Percentiles rank a stretch among this genome's conserved stretches.
Evolutionary conservation across 129 eudicot species (phyloP).

Genomic region (Centella asiatica): DNA sequence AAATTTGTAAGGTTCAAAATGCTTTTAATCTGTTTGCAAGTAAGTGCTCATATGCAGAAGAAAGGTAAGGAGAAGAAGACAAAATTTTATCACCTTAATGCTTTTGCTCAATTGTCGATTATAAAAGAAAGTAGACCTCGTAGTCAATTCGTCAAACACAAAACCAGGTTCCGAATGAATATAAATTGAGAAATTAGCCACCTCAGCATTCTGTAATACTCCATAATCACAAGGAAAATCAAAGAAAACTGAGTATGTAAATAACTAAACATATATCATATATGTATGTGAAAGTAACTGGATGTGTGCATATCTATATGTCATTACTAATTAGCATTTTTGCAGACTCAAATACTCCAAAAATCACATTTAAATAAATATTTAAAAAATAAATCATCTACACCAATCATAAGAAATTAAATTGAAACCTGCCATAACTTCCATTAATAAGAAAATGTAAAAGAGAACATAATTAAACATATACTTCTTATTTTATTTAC

Average conservation of each 20-base stretch:
- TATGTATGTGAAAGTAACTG: too few species aligned
- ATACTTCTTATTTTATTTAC: too few species aligned
- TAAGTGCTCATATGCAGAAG: neutral
- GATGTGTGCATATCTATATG: too few species aligned
- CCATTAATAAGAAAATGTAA: too few species aligned
- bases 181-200: conserved; percentile 63
- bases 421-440: too few species aligned
- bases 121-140: conserved; percentile 60
- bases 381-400: neutral
- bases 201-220: conserved; percentile 65
- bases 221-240: neutral
- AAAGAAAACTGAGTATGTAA: neutral
- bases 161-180: conserved; percentile 85
- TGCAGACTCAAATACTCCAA: neutral
- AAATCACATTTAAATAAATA: neutral
- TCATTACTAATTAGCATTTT: neutral
- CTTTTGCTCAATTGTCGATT: conserved; percentile 61
- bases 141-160: conserved; percentile 69
- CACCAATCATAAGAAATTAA: too few species aligned
- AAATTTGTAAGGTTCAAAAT: too few species aligned
- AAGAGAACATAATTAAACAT: too few species aligned
- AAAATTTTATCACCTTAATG: conserved; percentile 46
- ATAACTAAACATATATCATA: neutral
- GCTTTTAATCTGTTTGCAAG: neutral
- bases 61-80: neutral